Evolutionary conservation across 768 basidiomycete genomes (phyloP), one percentile per base, ranked within the genome.

Genomic region (Boletellus ananas): DNA sequence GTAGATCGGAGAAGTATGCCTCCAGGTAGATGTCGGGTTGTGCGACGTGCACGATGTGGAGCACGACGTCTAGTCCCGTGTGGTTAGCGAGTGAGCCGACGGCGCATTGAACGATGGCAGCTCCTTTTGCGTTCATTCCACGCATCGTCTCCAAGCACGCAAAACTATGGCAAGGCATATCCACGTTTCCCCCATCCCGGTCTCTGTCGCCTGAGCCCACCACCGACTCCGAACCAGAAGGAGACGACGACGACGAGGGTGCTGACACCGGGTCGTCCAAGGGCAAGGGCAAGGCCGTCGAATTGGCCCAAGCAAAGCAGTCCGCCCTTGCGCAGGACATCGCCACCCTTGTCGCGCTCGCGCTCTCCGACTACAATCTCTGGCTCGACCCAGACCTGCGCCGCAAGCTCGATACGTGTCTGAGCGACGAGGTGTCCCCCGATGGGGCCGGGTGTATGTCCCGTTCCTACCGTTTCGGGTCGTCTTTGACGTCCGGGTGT

Each of bases 301-400:
- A 67, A 33, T 17, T 4, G 12, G 20, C 51, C 8, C 38, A 49
- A 23, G 18, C 36, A n/a, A 67, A 64, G 52, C 49, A 55, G 11
- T 57, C 54, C 43, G 49, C 52, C 27, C 45, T 59, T 4, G 66
- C 74, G 16, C 72, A 75, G 37, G 83, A 84, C 54, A 73, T 77
- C 41, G 74, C 75, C 3, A 63, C 65, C 10, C 70, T 88, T 31
- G 55, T 84, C 18, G 69, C 60, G 2, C 75, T 90, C 4, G 76
- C 87, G 0, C 68, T 92, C n/a, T 86, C 87, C 5, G 79, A 88
- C 59, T 79, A 88, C 64, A 73, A 76, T 8, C 62, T 90, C 9
- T 91, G 86, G 87, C 60, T 66, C 3, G 78, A 87, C 58, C 66
- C 76, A 0, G 80, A 82, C 44, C 60, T 87, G 10, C 69, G 79